Evolutionary conservation across 352 stramenopile genomes (phyloP).

Genomic region (Pythium monospermum): DNA sequence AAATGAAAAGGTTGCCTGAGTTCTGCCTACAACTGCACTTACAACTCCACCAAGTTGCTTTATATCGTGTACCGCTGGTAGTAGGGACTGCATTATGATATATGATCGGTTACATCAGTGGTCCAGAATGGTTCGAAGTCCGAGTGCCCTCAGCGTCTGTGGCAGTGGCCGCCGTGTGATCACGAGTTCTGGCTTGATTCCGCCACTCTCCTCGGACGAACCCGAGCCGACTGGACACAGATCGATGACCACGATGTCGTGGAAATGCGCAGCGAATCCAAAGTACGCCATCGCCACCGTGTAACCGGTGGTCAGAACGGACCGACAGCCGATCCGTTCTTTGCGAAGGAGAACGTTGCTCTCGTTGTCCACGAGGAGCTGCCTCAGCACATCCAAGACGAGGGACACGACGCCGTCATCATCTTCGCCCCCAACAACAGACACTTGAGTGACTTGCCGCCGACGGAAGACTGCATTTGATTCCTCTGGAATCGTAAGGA

Average conservation of each 20-base stretch:
- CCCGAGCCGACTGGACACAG: not conserved
- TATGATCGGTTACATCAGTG: too few relatives aligned
- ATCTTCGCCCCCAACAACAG: not conserved
- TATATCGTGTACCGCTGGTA: too few relatives aligned
- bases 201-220: not conserved
- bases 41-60: too few relatives aligned
- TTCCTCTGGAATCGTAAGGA: not conserved
- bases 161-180: not conserved
- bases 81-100: too few relatives aligned
- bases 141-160: not conserved
- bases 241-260: slow-evolving; percentile 13
- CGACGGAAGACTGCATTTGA: slow-evolving; percentile 1
- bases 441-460: slow-evolving; percentile 4
- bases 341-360: not conserved
- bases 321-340: slow-evolving; percentile 8
- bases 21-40: too few relatives aligned
- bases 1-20: too few relatives aligned
- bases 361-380: too few relatives aligned
- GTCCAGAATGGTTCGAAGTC: too few relatives aligned
- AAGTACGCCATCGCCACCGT: slow-evolving; percentile 3
- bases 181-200: slow-evolving; percentile 1
- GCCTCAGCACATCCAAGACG: too few relatives aligned
- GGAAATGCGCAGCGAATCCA: not conserved
- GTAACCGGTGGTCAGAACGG: not conserved
- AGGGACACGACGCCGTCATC: too few relatives aligned